Percentiles rank a stretch among this genome's conserved stretches.
phyloP scores from a whole-genome alignment of 1,284 basidiomycete genomes.

The Cystobasidium slooffiae region DNA sequence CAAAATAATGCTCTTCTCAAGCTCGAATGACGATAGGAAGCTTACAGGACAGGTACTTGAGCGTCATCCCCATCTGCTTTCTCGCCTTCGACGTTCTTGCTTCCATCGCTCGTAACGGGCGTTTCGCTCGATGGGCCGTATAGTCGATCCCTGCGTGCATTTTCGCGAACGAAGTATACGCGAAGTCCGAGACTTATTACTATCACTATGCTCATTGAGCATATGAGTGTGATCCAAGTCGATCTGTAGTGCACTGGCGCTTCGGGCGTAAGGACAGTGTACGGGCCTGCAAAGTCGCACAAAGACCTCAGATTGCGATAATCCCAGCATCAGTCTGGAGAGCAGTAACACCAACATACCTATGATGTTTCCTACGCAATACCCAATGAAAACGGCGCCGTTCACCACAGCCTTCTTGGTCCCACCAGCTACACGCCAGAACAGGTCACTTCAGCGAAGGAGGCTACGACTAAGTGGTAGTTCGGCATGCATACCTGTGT shows the following conservation, averaged over 20 bases:
- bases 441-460: not conserved
- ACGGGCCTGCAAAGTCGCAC: not conserved
- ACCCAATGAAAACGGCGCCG: not conserved
- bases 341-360: no score
- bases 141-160: not conserved
- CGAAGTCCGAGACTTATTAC: not conserved
- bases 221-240: constrained; percentile 12
- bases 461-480: not conserved
- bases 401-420: constrained; percentile 5
- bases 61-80: not conserved
- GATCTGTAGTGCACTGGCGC: not conserved
- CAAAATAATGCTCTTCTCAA: not conserved
- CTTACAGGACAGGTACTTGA: constrained; percentile 1
- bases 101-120: not conserved
- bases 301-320: not conserved
- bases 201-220: constrained; percentile 12
- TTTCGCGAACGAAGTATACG: not conserved
- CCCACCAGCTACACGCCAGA: not conserved
- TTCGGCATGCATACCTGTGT: not conserved
- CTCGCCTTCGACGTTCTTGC: not conserved
- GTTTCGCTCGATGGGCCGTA: not conserved
- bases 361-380: constrained; percentile 6
- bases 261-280: constrained; percentile 8
- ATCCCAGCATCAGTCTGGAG: no score
- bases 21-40: not conserved